These are phyloP conservation scores for Exophiala spinifera DNA, from an alignment of 2,329 filamentous ascomycete genomes.

Conservation along the genomic window DNA sequence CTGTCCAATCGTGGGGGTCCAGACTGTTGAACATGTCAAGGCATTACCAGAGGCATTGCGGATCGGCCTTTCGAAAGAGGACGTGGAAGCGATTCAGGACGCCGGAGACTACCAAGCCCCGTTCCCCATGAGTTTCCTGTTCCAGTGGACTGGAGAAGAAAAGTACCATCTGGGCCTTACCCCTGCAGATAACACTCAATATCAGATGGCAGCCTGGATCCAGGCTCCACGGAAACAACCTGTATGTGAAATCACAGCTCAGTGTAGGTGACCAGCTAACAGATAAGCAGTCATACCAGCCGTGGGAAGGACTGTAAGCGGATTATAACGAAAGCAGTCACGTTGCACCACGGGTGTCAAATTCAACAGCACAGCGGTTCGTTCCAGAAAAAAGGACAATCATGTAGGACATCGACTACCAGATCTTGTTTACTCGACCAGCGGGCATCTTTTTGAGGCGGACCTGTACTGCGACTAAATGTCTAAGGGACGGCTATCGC, in stretches of 20 bases:
- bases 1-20: constrained; percentile 53
- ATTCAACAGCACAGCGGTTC: too few relatives aligned
- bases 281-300: too few relatives aligned
- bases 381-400: too few relatives aligned
- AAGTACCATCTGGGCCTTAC: constrained; percentile 7
- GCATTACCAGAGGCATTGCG: constrained; percentile 56
- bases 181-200: constrained; percentile 11
- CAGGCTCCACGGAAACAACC: constrained; percentile 10
- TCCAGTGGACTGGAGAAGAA: background rate
- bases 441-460: too few relatives aligned
- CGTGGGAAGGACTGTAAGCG: too few relatives aligned
- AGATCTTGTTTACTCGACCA: too few relatives aligned
- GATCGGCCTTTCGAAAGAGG: constrained; percentile 49
- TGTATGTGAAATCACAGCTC: constrained; percentile 3
- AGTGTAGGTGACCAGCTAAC: too few relatives aligned
- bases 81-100: constrained; percentile 54
- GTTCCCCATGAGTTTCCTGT: constrained; percentile 43
- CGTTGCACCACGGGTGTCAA: too few relatives aligned
- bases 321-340: too few relatives aligned
- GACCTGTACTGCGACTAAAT: too few relatives aligned
- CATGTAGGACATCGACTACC: too few relatives aligned
- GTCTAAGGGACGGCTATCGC: too few relatives aligned
- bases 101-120: constrained; percentile 54
- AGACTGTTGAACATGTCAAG: constrained; percentile 52
- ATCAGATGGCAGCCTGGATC: constrained; percentile 20